Evolutionary conservation across 83 land plant species (phyloP).

Genomic region (Diphasiastrum complanatum): DNA sequence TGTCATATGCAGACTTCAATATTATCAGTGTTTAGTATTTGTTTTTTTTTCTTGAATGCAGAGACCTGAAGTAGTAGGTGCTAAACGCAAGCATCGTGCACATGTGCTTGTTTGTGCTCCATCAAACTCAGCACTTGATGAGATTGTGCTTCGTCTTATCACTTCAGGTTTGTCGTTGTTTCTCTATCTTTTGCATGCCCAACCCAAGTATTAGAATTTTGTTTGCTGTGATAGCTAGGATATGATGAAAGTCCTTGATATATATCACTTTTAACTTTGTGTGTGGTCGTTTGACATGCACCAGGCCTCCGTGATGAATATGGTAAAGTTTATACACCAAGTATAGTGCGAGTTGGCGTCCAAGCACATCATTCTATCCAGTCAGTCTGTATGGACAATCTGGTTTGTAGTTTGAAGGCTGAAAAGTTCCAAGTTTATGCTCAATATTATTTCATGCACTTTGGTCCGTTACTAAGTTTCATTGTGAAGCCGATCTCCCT

Average conservation of each 20-base stretch:
- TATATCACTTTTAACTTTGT: too few species aligned
- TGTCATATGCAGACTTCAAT: neutral
- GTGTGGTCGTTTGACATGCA: too few species aligned
- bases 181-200: neutral
- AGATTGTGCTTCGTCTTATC: conserved; percentile 80
- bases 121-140: conserved; percentile 96
- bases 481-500: too few species aligned
- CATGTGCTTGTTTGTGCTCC: conserved; percentile 99
- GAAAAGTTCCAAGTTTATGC: too few species aligned
- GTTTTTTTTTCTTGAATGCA: conserved; percentile 21
- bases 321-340: conserved; percentile 65
- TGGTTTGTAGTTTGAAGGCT: conserved; percentile 38
- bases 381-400: conserved; percentile 85
- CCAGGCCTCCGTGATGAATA: conserved; percentile 88
- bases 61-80: conserved; percentile 78
- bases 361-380: conserved; percentile 83
- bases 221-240: neutral
- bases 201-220: neutral
- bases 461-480: too few species aligned
- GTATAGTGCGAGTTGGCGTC: conserved; percentile 87
- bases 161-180: conserved; percentile 44
- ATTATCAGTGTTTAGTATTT: neutral
- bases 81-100: conserved; percentile 71
- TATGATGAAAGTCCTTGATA: too few species aligned
- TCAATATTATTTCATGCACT: too few species aligned